These are phyloP conservation scores for Pouteria campechiana DNA, from an alignment of 179 eudicot genomes.

Conservation along the genomic window DNA sequence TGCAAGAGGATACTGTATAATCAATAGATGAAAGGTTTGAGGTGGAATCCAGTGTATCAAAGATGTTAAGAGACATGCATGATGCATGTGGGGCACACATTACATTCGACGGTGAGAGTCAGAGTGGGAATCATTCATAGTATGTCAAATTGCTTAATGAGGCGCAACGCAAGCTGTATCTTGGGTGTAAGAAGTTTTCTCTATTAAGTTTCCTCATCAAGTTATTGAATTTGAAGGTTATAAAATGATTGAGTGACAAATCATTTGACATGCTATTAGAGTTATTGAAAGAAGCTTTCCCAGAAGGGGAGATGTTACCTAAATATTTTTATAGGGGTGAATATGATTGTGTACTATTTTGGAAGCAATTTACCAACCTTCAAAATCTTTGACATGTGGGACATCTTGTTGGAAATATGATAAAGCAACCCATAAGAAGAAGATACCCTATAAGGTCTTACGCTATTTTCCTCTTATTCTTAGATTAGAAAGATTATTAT, in stretches of 20 bases:
- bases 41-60: too few relatives aligned
- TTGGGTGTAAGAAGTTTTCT: neutral
- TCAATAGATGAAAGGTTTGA: too few relatives aligned
- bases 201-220: neutral
- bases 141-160: too few relatives aligned
- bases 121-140: too few relatives aligned
- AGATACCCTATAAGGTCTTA: neutral
- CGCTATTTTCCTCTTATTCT: neutral
- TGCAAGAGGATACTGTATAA: too few relatives aligned
- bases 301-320: neutral
- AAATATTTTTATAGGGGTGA: neutral
- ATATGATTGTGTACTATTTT: conserved; percentile 4
- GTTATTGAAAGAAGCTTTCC: neutral
- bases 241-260: neutral
- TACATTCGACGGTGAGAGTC: too few relatives aligned
- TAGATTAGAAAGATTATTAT: neutral
- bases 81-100: too few relatives aligned
- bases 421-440: neutral
- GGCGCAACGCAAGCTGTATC: too few relatives aligned
- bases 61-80: too few relatives aligned
- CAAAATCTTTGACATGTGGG: neutral
- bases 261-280: conserved; percentile 6
- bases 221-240: conserved; percentile 1
- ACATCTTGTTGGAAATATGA: neutral
- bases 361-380: neutral